Evolutionary conservation across 2,329 filamentous ascomycete genomes (phyloP).

Genomic region (Rhynchosporium graminicola): DNA sequence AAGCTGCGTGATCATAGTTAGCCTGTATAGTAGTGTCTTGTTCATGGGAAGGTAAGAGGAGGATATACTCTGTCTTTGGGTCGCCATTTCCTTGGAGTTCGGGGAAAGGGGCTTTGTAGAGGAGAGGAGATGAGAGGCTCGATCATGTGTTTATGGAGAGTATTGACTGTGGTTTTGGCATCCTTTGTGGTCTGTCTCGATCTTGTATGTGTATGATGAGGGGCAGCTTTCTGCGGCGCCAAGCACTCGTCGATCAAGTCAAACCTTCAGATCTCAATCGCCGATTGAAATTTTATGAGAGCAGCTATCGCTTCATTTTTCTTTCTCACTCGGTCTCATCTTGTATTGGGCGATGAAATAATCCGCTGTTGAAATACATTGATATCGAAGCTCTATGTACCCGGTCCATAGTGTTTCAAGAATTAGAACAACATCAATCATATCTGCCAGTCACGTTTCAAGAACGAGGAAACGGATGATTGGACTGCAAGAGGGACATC

Average conservation of each 20-base stretch:
- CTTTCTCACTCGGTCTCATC: too few relatives aligned
- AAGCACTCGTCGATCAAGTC: constrained; percentile 9
- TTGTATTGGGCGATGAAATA: too few relatives aligned
- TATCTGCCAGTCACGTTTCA: too few relatives aligned
- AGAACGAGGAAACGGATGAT: too few relatives aligned
- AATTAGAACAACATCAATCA: too few relatives aligned
- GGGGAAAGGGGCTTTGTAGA: neutral
- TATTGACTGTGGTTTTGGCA: neutral
- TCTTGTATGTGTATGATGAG: neutral
- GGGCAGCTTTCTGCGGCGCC: neutral
- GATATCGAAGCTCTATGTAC: too few relatives aligned
- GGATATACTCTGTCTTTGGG: constrained; percentile 28
- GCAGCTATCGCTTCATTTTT: too few relatives aligned
- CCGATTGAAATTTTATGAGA: neutral
- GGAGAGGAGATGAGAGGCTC: neutral
- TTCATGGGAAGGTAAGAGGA: neutral
- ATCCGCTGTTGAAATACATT: too few relatives aligned
- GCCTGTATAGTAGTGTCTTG: neutral
- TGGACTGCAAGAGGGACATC: too few relatives aligned
- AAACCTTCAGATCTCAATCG: neutral
- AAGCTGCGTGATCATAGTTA: constrained; percentile 51
- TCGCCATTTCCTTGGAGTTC: constrained; percentile 20
- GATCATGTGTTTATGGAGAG: neutral
- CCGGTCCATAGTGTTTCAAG: too few relatives aligned
- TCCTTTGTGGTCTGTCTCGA: neutral